Evolutionary conservation across 768 basidiomycete genomes (phyloP).

Genomic region (Lactarius psammicola): DNA sequence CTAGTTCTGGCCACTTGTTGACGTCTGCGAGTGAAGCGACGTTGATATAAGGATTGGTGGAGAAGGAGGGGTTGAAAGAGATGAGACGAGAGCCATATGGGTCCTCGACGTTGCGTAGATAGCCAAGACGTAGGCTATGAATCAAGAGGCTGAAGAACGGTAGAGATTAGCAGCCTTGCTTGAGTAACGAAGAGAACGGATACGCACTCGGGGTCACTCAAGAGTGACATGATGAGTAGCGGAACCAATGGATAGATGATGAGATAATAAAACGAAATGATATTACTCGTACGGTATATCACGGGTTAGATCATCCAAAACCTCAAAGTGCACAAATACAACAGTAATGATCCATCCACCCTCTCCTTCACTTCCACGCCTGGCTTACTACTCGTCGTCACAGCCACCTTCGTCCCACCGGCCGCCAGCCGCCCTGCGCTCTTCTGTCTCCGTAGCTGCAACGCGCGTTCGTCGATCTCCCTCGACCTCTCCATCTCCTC

Average conservation of each 20-base stretch:
- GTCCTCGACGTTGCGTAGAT: slow-evolving; percentile 87
- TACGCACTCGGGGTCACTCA: slow-evolving; percentile 28
- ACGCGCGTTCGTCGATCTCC: slow-evolving; percentile 32
- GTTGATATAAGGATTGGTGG: slow-evolving; percentile 79
- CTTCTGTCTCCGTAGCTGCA: slow-evolving; percentile 39
- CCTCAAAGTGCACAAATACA: neutral
- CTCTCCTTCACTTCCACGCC: slow-evolving; percentile 26
- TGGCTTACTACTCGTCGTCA: slow-evolving; percentile 25
- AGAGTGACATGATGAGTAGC: slow-evolving; percentile 20
- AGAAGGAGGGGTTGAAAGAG: slow-evolving; percentile 72
- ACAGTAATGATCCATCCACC: neutral
- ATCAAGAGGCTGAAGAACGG: slow-evolving; percentile 58
- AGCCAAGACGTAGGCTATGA: slow-evolving; percentile 80
- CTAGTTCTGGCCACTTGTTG: slow-evolving; percentile 84
- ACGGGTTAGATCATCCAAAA: neutral
- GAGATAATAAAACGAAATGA: too few species aligned
- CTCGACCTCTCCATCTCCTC: slow-evolving; percentile 46
- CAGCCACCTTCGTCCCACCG: slow-evolving; percentile 6
- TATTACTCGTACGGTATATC: neutral
- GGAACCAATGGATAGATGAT: neutral
- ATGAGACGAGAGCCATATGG: slow-evolving; percentile 81
- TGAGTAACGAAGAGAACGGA: neutral
- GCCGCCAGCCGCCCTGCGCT: slow-evolving; percentile 37
- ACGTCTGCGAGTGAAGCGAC: slow-evolving; percentile 77
- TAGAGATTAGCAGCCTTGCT: neutral